phyloP scores from a whole-genome alignment of 352 stramenopile genomes.

The Phytophthora sansomeana region DNA sequence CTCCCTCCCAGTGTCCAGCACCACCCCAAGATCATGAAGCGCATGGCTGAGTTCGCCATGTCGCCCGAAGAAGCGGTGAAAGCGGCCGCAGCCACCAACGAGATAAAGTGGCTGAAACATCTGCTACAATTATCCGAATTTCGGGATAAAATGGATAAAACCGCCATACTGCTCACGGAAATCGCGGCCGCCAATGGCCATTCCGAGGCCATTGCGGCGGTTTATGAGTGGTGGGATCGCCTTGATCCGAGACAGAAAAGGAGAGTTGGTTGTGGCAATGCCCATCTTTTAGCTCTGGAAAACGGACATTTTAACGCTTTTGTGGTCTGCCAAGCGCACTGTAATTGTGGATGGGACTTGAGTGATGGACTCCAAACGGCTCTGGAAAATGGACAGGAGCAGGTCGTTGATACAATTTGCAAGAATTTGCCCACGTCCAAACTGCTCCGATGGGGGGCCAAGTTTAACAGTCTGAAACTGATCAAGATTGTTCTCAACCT shows the following conservation, averaged over 20 bases:
- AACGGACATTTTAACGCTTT: constrained; percentile 2
- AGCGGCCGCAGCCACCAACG: constrained; percentile 4
- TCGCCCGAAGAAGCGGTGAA: constrained; percentile 1
- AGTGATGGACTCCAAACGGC: background rate
- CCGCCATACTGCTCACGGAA: constrained; percentile 1
- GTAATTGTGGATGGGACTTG: background rate
- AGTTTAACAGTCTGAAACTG: background rate
- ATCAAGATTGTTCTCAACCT: background rate
- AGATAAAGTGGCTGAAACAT: background rate
- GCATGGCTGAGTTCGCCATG: background rate
- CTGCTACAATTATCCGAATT: background rate
- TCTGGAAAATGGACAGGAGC: background rate
- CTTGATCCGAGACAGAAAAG: background rate
- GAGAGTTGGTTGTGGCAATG: background rate
- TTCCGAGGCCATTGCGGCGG: background rate
- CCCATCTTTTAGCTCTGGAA: background rate
- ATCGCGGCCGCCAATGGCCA: background rate
- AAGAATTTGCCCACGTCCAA: constrained; percentile 2
- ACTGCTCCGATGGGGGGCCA: background rate
- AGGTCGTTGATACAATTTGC: constrained; percentile 5
- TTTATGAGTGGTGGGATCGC: constrained; percentile 5
- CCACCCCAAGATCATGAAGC: background rate
- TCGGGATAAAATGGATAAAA: constrained; percentile 6
- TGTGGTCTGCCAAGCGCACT: constrained; percentile 3
- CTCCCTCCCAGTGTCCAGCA: background rate